Evolutionary conservation across 2,329 filamentous ascomycete species (phyloP), one percentile per base, ranked within the genome.

Genomic region (Aspergillus pseudotamarii): DNA sequence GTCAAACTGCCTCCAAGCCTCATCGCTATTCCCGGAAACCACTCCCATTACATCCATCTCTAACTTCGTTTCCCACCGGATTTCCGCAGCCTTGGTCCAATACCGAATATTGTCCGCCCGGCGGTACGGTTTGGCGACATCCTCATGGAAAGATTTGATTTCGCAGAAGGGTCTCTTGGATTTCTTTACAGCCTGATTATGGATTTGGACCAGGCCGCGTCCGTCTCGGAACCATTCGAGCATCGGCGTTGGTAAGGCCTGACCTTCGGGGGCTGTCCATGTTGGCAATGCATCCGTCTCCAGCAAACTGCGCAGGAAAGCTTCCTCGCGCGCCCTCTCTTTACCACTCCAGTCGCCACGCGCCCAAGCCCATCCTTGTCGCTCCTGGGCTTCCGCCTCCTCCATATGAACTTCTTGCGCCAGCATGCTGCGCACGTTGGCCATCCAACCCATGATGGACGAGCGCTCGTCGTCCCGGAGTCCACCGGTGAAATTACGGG

Each of bases 71-170:
- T 98, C 95, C 89, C 94, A 99, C 60, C 95, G 88, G 63, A 98
- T 84, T 80, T 99, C 94, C 9, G 94, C 93, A 1, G 94, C 95
- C 81, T 99, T 99, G 79, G 91, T 87, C 94, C 95, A 99, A 82
- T 91, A 99, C 46, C 93, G 88, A 65, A 99, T 84, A 76, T 99
- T 99, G 71, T 99, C 95, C 3, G 94, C 93, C 66, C 90, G 90
- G 56, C 95, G 90, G 77, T 99, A 99, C 0, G 95, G 95, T 79
- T 98, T 98, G 64, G 88, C 89, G 11, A 95, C 94, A 77, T 99
- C 93, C n/a, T 89, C 89, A 76, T 98, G 95, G 77, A 91, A 97
- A 11, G 86, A 86, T 62, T 92, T 93, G 74, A 99, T 97, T 66
- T 92, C 88, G 58, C 94, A 93, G 75, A 98, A 98, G 9, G 91